Base-by-base conservation (phyloP, 352 stramenopile genomes). In the Phytophthora niederhauseri region DNA sequence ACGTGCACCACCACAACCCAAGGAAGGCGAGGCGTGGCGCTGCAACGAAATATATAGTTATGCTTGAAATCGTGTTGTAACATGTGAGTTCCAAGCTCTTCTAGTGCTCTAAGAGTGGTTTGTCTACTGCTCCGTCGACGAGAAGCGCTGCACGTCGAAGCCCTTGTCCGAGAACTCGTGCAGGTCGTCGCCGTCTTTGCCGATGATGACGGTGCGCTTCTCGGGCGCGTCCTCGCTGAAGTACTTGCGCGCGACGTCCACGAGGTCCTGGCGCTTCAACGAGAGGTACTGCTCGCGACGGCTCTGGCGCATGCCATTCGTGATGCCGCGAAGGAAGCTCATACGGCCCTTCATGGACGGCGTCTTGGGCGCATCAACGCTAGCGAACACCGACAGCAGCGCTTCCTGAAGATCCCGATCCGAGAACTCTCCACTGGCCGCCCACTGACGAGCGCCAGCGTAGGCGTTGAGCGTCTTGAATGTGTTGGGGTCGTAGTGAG, bases 401-500 rank as follows among this genome's bases (percentile, higher is more conserved):
- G 88, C 88, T 72, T 95, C 85, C 55, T 94, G 80, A 9, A 95
- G 73, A 61, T 95, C 88, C 20, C 84, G 84, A 46, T 91, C 79
- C 28, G 76, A 84, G 65, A 94, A 95, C 12, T 66, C 55, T 38
- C 84, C 88, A 59, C 70, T 64, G 9, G 74, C 53, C 0, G 84
- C 85, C 79, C 83, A 95, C 19, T 56, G 28, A 41, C 80, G 72
- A 17, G 86, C 83, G 30, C 84, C 73, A 2, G 82, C 74, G 72
- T 93, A 95, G 11, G 84, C 86, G 4, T 90, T 76, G 17, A 95
- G 77, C 56, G 88, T 95, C 73, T 86, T 77, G 57, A 80, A 81
- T 56, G 86, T 94, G 78, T 95, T 92, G 8, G 88, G 88, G 55
- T 95, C 88, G 71, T 93, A 95, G 72, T 94, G 85, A 46, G 88